phyloP scores from a whole-genome alignment of 1,284 basidiomycete species.

The Tausonia pullulans region DNA sequence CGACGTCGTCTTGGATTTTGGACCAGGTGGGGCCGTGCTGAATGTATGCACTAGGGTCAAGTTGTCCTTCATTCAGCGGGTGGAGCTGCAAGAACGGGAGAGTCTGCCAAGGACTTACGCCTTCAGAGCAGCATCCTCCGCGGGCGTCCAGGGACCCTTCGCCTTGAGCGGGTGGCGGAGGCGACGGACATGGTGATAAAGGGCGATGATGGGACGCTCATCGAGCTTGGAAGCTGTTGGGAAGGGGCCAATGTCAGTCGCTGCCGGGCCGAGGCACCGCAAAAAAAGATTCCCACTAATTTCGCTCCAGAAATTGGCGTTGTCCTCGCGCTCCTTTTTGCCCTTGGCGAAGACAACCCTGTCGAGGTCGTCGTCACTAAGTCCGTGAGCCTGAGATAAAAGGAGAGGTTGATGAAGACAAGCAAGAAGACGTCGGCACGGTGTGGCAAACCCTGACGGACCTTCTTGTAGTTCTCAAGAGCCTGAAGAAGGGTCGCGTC shows the following conservation, averaged over 20 bases:
- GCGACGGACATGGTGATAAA: slow-evolving; percentile 66
- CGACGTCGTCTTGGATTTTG: slow-evolving; percentile 53
- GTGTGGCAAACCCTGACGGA: slow-evolving; percentile 30
- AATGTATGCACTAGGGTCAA: slow-evolving; percentile 45
- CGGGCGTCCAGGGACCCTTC: slow-evolving; percentile 56
- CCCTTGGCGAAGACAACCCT: slow-evolving; percentile 55
- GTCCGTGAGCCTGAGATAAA: slow-evolving; percentile 33
- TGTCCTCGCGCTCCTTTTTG: slow-evolving; percentile 44
- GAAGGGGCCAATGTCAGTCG: background rate
- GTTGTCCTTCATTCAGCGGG: background rate
- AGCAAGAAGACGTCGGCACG: slow-evolving; percentile 2
- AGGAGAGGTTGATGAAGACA: background rate
- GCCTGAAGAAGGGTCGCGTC: slow-evolving; percentile 51
- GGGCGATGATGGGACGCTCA: slow-evolving; percentile 60
- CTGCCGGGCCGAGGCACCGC: background rate
- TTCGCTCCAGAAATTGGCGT: slow-evolving; percentile 57
- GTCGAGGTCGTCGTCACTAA: slow-evolving; percentile 45
- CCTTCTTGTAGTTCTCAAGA: slow-evolving; percentile 51
- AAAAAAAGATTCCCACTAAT: slow-evolving; percentile 42
- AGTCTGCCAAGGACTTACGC: slow-evolving; percentile 41
- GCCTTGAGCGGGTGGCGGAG: slow-evolving; percentile 52
- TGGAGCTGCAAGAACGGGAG: background rate
- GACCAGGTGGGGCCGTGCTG: slow-evolving; percentile 68
- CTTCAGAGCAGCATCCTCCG: slow-evolving; percentile 55
- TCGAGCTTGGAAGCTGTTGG: slow-evolving; percentile 51